These are phyloP conservation scores for Phialophora macrospora DNA, from an alignment of 2,329 filamentous ascomycete genomes.

Conservation along the genomic window DNA sequence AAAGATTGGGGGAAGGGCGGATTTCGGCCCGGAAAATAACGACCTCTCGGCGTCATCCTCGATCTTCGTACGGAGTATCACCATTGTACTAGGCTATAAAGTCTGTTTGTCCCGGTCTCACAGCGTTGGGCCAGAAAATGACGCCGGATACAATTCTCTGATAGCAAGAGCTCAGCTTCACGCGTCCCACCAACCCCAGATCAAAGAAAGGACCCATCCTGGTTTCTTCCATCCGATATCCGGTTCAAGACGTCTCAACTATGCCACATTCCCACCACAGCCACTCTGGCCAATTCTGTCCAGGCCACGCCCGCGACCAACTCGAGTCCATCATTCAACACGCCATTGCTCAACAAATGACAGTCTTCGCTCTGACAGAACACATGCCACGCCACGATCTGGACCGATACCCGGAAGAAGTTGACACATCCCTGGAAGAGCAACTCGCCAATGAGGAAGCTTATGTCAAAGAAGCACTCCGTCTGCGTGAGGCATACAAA, in stretches of 20 bases:
- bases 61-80: not conserved
- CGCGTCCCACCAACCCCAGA: not conserved
- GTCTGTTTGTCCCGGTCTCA: not conserved
- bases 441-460: constrained; percentile 58
- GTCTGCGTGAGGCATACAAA: constrained; percentile 72
- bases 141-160: not conserved
- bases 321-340: constrained; percentile 82
- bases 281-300: constrained; percentile 97
- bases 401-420: constrained; percentile 94
- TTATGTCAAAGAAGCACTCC: constrained; percentile 76
- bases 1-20: no score
- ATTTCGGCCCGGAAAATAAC: not conserved
- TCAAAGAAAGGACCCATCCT: not conserved
- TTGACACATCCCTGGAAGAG: constrained; percentile 45
- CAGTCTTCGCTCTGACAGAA: constrained; percentile 85
- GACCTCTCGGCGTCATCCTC: not conserved
- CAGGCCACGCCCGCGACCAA: constrained; percentile 80
- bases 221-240: not conserved
- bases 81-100: not conserved
- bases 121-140: not conserved
- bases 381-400: constrained; percentile 83
- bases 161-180: not conserved
- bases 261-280: constrained; percentile 99
- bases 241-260: not conserved
- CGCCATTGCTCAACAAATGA: constrained; percentile 78